Percentiles rank a stretch among this genome's conserved stretches.
Conservation (phyloP, 2,329 filamentous ascomycete genomes). For the Scedosporium apiospermum region DNA sequence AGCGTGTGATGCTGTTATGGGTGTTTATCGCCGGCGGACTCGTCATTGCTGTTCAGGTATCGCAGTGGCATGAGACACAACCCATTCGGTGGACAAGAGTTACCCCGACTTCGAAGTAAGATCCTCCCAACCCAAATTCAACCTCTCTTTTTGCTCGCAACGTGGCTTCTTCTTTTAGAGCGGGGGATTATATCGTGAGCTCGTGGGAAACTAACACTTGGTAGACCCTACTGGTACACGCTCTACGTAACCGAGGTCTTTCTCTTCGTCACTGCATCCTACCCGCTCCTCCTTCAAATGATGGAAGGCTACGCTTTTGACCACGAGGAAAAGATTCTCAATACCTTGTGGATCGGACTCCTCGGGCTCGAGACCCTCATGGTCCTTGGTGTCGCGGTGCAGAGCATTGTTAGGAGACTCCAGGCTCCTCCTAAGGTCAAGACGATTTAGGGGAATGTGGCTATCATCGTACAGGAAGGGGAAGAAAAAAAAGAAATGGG, state of each 20-base stretch:
- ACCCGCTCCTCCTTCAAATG: slow-evolving; percentile 18
- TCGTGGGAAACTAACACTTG: background rate
- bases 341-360: slow-evolving; percentile 38
- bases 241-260: slow-evolving; percentile 14
- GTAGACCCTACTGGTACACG: slow-evolving; percentile 14
- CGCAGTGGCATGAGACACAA: slow-evolving; percentile 10
- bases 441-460: background rate
- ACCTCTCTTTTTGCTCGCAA: background rate
- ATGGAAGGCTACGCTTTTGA: slow-evolving; percentile 18
- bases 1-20: slow-evolving; percentile 13
- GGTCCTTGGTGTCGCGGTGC: slow-evolving; percentile 28
- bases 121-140: background rate
- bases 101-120: slow-evolving; percentile 12
- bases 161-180: too few relatives aligned
- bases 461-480: background rate
- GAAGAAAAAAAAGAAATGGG: background rate
- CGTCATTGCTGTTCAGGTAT: slow-evolving; percentile 13
- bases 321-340: slow-evolving; percentile 29
- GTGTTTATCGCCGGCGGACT: slow-evolving; percentile 13
- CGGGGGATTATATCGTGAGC: too few relatives aligned
- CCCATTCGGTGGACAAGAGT: slow-evolving; percentile 13
- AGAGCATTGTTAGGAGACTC: slow-evolving; percentile 13
- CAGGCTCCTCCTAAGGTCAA: slow-evolving; percentile 2
- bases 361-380: slow-evolving; percentile 34
- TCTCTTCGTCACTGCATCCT: slow-evolving; percentile 11